phyloP scores from a whole-genome alignment of 1,284 basidiomycete genomes.

The Cutaneotrichosporon cavernicola region DNA sequence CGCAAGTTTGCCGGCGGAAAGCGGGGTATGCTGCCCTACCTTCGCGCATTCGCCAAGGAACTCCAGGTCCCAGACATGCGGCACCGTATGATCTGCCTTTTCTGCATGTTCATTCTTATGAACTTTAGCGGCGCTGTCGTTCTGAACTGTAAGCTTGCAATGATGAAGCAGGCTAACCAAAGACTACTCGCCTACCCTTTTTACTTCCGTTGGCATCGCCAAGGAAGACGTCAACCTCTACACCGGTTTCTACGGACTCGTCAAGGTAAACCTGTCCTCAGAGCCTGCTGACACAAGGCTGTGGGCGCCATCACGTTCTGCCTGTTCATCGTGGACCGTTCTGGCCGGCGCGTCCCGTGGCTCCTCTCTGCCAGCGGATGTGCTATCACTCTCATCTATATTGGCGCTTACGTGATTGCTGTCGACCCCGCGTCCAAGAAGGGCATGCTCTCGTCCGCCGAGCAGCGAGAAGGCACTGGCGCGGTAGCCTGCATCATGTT shows the following conservation, averaged over 20 bases:
- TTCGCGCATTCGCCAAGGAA: neutral
- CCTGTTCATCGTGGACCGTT: constrained; percentile 39
- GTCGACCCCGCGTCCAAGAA: constrained; percentile 22
- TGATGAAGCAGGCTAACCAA: neutral
- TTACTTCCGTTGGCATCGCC: constrained; percentile 36
- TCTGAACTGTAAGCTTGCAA: constrained; percentile 1
- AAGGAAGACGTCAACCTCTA: constrained; percentile 41
- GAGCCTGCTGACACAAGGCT: constrained; percentile 6
- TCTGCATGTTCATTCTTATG: constrained; percentile 11
- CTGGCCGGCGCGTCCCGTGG: constrained; percentile 40
- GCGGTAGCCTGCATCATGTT: constrained; percentile 38
- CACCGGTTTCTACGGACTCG: constrained; percentile 53
- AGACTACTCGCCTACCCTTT: constrained; percentile 43
- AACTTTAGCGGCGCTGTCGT: constrained; percentile 9
- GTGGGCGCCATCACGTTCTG: constrained; percentile 33
- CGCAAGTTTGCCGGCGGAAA: constrained; percentile 19
- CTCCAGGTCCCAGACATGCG: constrained; percentile 12
- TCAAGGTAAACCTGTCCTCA: constrained; percentile 33
- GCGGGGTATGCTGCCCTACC: constrained; percentile 14
- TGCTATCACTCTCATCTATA: constrained; percentile 32
- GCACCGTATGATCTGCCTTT: constrained; percentile 9
- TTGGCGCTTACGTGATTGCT: constrained; percentile 35
- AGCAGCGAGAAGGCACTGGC: constrained; percentile 27
- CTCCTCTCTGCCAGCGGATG: constrained; percentile 30
- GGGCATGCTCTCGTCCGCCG: constrained; percentile 23